Percentiles rank a stretch among this genome's conserved stretches.
These are phyloP conservation scores for Paxillus rubicundulus DNA, from an alignment of 768 basidiomycete species.

Conservation along the genomic window DNA sequence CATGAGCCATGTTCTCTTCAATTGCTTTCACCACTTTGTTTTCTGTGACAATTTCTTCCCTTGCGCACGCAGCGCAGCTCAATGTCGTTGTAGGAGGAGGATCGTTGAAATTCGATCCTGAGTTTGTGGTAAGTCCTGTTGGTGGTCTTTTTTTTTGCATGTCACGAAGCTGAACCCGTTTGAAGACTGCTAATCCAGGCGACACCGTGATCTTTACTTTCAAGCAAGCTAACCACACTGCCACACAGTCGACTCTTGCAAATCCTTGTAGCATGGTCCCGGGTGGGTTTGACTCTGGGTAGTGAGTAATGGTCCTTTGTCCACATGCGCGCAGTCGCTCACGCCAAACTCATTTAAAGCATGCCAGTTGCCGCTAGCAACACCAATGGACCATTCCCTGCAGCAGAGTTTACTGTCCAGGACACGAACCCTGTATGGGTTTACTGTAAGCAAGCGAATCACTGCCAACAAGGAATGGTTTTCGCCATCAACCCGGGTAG, in stretches of 20 bases:
- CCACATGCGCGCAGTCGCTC: background rate
- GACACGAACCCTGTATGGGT: conserved; percentile 54
- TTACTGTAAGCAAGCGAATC: conserved; percentile 53
- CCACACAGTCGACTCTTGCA: conserved; percentile 53
- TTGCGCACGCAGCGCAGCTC: conserved; percentile 10
- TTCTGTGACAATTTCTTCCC: background rate
- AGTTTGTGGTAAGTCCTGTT: conserved; percentile 24
- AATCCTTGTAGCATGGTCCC: conserved; percentile 42
- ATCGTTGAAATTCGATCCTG: conserved; percentile 7
- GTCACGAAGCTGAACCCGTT: background rate
- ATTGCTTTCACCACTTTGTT: background rate
- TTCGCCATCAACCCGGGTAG: conserved; percentile 61
- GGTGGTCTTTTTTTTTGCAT: background rate
- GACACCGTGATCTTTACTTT: conserved; percentile 52
- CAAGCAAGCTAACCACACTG: conserved; percentile 57
- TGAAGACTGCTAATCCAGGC: conserved; percentile 44
- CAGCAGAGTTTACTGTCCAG: conserved; percentile 41
- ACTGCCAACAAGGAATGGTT: conserved; percentile 64
- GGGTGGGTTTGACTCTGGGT: conserved; percentile 57
- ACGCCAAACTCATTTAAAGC: conserved; percentile 34
- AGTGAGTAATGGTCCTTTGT: conserved; percentile 38
- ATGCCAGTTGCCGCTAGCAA: conserved; percentile 44
- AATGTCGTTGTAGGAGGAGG: conserved; percentile 16
- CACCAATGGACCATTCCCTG: conserved; percentile 43
- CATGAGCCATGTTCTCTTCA: background rate